These are phyloP conservation scores for Pinus tabuliformis DNA, from an alignment of 75 land plant genomes.

Conservation along the genomic window DNA sequence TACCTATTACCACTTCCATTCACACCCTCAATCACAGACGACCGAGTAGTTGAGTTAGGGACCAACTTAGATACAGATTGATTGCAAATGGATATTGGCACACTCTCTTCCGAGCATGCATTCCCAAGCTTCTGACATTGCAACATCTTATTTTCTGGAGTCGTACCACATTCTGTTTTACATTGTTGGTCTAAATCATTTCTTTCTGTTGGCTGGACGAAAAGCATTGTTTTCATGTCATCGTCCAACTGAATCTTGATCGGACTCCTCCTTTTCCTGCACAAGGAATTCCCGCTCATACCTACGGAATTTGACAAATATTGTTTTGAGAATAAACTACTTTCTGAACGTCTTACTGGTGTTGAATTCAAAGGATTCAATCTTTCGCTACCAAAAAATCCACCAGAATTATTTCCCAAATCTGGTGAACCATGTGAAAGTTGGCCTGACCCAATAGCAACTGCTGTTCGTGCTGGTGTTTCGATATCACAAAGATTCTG, in stretches of 20 bases:
- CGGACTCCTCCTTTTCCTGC: conserved; percentile 40
- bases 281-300: conserved; percentile 45
- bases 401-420: conserved; percentile 5
- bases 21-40: conserved; percentile 7
- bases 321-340: neutral
- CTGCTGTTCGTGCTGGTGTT: neutral
- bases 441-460: conserved; percentile 7
- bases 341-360: conserved; percentile 6
- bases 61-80: neutral
- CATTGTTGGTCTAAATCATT: neutral
- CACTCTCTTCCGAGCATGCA: neutral
- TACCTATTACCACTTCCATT: neutral
- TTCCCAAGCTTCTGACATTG: neutral
- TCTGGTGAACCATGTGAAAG: conserved; percentile 7
- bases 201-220: neutral
- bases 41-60: neutral
- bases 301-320: conserved; percentile 29
- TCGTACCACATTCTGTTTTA: neutral
- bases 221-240: neutral
- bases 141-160: neutral
- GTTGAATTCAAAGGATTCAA: conserved; percentile 18
- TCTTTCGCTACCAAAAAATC: neutral
- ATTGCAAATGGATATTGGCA: neutral
- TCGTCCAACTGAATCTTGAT: neutral
- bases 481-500: neutral